Percentiles rank a stretch among this genome's conserved stretches.
Evolutionary conservation across 345 rosid species (phyloP).

Genomic region (Geranium rotundifolium): DNA sequence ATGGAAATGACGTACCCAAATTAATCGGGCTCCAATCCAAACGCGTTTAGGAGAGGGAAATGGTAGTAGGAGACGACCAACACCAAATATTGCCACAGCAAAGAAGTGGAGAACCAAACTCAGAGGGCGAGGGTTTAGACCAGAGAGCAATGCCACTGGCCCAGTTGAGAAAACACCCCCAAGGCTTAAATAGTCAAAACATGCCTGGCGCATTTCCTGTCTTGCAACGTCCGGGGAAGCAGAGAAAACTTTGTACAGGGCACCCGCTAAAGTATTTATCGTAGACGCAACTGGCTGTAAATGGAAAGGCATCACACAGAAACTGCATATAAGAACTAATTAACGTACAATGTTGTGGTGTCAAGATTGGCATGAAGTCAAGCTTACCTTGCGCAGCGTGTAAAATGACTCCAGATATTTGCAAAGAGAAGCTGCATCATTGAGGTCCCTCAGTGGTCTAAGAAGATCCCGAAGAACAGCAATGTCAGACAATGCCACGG

Average conservation of each 20-base stretch:
- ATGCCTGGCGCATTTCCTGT: conserved; percentile 17
- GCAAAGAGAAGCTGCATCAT: conserved; percentile 15
- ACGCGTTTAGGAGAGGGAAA: conserved; percentile 15
- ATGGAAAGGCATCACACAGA: background rate
- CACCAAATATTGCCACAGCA: conserved; percentile 18
- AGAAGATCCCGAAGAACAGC: conserved; percentile 18
- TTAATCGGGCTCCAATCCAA: conserved; percentile 14
- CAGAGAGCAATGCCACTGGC: conserved; percentile 15
- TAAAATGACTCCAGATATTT: conserved; percentile 14
- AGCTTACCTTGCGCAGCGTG: conserved; percentile 16
- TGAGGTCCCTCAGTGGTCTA: conserved; percentile 8
- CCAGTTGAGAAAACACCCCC: conserved; percentile 15
- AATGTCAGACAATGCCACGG: conserved; percentile 17
- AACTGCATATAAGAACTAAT: background rate
- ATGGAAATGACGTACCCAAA: conserved; percentile 9
- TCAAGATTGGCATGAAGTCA: background rate
- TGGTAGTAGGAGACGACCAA: conserved; percentile 14
- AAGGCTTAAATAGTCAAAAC: conserved; percentile 17
- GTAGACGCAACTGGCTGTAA: conserved; percentile 18
- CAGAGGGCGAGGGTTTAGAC: conserved; percentile 13
- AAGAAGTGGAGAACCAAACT: conserved; percentile 16
- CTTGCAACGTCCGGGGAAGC: conserved; percentile 16
- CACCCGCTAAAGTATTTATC: conserved; percentile 2
- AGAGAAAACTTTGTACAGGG: no score
- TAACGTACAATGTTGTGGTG: background rate